Percentiles rank a stretch among this genome's conserved stretches.
These are phyloP conservation scores for Eustoma russellianum DNA, from an alignment of 257 asterid genomes.

Conservation along the genomic window DNA sequence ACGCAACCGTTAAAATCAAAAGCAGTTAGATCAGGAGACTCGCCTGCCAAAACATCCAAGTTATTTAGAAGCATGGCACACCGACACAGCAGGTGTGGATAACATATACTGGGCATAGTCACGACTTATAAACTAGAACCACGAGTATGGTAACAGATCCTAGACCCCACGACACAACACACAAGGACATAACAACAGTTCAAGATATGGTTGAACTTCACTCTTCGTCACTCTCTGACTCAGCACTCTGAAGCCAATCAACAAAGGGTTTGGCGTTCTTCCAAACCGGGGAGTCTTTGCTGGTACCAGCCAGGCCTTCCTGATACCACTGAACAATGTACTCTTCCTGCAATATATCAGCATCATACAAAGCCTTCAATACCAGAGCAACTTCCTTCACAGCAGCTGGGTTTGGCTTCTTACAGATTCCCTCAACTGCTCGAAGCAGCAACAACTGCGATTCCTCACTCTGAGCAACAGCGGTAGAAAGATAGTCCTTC, in stretches of 20 bases:
- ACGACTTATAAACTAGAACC: too few species aligned
- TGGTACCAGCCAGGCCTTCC: conserved; percentile 10
- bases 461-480: conserved; percentile 16
- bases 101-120: too few species aligned
- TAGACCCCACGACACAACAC: too few species aligned
- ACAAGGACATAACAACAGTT: too few species aligned
- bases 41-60: too few species aligned
- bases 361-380: conserved; percentile 19
- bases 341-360: conserved; percentile 17
- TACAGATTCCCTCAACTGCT: conserved; percentile 13
- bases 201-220: conserved; percentile 1
- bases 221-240: conserved; percentile 22
- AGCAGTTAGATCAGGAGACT: too few species aligned
- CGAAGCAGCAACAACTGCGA: conserved; percentile 8
- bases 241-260: conserved; percentile 28
- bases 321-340: conserved; percentile 17
- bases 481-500: conserved; percentile 10
- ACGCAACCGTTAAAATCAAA: too few species aligned
- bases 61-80: too few species aligned
- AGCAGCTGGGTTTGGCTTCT: conserved; percentile 12
- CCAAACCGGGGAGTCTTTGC: conserved; percentile 15
- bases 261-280: conserved; percentile 19
- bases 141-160: too few species aligned
- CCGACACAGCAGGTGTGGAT: too few species aligned
- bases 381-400: conserved; percentile 18